These are phyloP conservation scores for Cadophora luteo-olivacea DNA, from an alignment of 2,329 filamentous ascomycete species.

Conservation along the genomic window DNA sequence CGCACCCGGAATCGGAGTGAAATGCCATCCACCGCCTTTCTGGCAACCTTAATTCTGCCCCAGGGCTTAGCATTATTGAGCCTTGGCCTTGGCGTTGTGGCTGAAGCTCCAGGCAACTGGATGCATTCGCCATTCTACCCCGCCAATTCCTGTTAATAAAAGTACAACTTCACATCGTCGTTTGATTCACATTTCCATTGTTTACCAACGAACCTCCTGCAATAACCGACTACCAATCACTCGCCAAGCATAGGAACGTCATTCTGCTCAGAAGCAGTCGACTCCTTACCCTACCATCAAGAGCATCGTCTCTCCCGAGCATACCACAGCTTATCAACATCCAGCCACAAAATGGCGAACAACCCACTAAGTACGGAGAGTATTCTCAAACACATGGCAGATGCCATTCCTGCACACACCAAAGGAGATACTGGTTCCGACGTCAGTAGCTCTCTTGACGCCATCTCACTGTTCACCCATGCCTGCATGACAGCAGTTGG, in stretches of 20 bases:
- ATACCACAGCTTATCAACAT: neutral
- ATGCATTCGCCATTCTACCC: slow-evolving; percentile 30
- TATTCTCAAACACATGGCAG: slow-evolving; percentile 63
- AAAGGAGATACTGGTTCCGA: slow-evolving; percentile 62
- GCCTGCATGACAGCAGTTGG: slow-evolving; percentile 81
- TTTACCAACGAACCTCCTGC: neutral
- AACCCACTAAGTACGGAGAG: slow-evolving; percentile 52
- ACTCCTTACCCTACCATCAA: neutral
- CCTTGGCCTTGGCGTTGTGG: slow-evolving; percentile 14
- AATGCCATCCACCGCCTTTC: neutral
- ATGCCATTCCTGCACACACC: slow-evolving; percentile 62
- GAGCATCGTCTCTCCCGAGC: neutral
- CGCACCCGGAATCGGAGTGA: neutral
- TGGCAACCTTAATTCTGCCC: slow-evolving; percentile 18
- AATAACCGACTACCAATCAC: neutral
- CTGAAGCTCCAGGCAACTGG: slow-evolving; percentile 28
- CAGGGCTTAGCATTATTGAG: neutral
- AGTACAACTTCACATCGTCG: neutral
- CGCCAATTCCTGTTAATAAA: slow-evolving; percentile 6
- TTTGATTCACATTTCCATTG: neutral
- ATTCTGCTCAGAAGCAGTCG: neutral
- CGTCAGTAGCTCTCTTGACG: slow-evolving; percentile 78
- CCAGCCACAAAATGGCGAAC: slow-evolving; percentile 35
- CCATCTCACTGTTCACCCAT: slow-evolving; percentile 82
- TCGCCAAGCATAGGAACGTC: neutral